These are phyloP conservation scores for Rhynchosporium secalis DNA, from an alignment of 2,329 filamentous ascomycete species.

Conservation along the genomic window DNA sequence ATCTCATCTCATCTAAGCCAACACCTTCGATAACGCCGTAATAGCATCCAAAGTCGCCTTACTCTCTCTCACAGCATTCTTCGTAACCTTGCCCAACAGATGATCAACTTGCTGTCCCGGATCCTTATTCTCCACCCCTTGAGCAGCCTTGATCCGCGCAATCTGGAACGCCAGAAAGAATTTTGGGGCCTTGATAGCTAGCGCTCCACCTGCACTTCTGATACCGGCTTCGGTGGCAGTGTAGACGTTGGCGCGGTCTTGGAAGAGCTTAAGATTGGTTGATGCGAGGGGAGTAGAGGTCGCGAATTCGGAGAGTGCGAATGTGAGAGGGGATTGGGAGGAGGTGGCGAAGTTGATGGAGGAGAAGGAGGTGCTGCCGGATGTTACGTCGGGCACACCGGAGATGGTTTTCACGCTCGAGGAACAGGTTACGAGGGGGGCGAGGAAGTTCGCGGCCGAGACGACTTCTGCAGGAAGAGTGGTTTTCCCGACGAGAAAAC, in stretches of 20 bases:
- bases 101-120: constrained; percentile 56
- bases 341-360: constrained; percentile 57
- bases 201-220: constrained; percentile 51
- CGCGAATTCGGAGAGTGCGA: constrained; percentile 55
- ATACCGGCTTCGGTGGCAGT: constrained; percentile 60
- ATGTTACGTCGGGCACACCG: constrained; percentile 57
- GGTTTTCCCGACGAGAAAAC: constrained; percentile 55
- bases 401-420: constrained; percentile 48
- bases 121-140: constrained; percentile 54
- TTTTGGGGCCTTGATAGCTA: constrained; percentile 62
- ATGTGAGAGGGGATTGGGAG: constrained; percentile 50
- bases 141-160: constrained; percentile 58
- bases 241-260: constrained; percentile 56
- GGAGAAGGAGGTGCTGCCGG: constrained; percentile 52
- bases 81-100: constrained; percentile 56
- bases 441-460: constrained; percentile 46
- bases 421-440: constrained; percentile 51
- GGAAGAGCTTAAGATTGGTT: constrained; percentile 52
- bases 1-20: constrained; percentile 18
- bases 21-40: constrained; percentile 36
- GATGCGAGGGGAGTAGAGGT: constrained; percentile 51
- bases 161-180: constrained; percentile 63
- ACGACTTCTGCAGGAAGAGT: constrained; percentile 53
- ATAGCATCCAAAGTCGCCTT: constrained; percentile 54
- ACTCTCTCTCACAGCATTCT: constrained; percentile 46